Base-by-base conservation (phyloP, 2,329 filamentous ascomycete species). In the Trichoderma afroharzianum region DNA sequence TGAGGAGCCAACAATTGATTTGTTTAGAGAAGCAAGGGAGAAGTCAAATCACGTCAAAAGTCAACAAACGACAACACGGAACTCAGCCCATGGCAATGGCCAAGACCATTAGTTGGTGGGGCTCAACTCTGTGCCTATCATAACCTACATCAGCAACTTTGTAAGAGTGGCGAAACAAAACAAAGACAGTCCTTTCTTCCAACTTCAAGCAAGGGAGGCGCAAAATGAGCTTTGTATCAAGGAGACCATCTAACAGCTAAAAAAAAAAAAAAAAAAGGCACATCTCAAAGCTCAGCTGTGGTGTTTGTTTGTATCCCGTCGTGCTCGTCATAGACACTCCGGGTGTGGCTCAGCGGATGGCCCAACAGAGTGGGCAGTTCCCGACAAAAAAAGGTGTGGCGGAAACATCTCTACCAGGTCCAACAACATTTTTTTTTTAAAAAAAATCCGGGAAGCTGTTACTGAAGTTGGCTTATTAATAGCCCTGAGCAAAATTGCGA, bases 31-130 rank as follows among this genome's bases (percentile, higher is more conserved):
- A 43, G 8, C 18, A 50, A 50, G 43, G 21, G 9, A 53, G 11
- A 50, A 50, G n/a, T 12, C 47, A 24, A 24, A 53, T 53, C 47
- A 53, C 21, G 43, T 50, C 43, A 50, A 50, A 50, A 50, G n/a
- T 21, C 47, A 53, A 21, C n/a, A 24, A 53, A 21, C n/a, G n/a
- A 21, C 21, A 28, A 58, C 50, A 24, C 39, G 39, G 39, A 43
- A n/a, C 39, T 43, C 39, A 57, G 53, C 32, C 7, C 33, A n/a
- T n/a, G n/a, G n/a, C n/a, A 30, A 39, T 68, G 53, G 64, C 64
- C 33, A 58, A 58, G 50, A 32, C 64, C 21, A 30, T 59, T 59
- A 28, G 64, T 50, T 68, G 50, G 64, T 59, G 66, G 66, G 66
- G 53, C 66, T 8, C 14, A 11, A 14, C 33, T 15, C 32, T 15